Conservation (phyloP, 306 rosid genomes). For the Morella rubra region DNA sequence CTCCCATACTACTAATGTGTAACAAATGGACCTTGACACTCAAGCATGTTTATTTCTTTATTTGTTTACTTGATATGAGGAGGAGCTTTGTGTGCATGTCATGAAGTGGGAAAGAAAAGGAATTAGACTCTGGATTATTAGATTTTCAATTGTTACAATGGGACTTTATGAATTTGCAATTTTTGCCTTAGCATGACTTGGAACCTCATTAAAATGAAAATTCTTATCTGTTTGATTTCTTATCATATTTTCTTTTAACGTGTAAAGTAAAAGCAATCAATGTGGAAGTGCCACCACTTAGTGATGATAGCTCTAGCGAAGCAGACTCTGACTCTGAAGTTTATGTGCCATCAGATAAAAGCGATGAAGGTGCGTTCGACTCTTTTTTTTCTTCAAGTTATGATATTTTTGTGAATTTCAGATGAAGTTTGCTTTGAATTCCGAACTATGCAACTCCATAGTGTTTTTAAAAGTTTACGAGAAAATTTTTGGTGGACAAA, state of each 20-base stretch:
- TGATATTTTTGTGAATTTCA: not conserved
- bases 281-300: not conserved
- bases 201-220: not conserved
- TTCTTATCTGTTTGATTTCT: not conserved
- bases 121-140: not conserved
- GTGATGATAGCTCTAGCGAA: conserved; percentile 11
- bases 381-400: not conserved
- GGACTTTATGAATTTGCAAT: not conserved
- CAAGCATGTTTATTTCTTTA: not conserved
- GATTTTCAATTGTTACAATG: not conserved
- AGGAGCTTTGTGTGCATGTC: not conserved
- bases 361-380: conserved; percentile 18
- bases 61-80: not conserved
- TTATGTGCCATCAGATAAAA: conserved; percentile 12
- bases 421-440: too few relatives aligned
- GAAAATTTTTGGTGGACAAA: not conserved
- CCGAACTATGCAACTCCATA: not conserved
- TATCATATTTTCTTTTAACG: not conserved
- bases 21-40: too few relatives aligned
- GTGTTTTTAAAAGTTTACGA: not conserved
- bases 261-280: conserved; percentile 2
- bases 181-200: not conserved
- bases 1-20: too few relatives aligned
- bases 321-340: not conserved
- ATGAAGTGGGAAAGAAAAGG: not conserved